Evolutionary conservation across 2,329 filamentous ascomycete species (phyloP).

Genomic region (Talaromyces piceae): DNA sequence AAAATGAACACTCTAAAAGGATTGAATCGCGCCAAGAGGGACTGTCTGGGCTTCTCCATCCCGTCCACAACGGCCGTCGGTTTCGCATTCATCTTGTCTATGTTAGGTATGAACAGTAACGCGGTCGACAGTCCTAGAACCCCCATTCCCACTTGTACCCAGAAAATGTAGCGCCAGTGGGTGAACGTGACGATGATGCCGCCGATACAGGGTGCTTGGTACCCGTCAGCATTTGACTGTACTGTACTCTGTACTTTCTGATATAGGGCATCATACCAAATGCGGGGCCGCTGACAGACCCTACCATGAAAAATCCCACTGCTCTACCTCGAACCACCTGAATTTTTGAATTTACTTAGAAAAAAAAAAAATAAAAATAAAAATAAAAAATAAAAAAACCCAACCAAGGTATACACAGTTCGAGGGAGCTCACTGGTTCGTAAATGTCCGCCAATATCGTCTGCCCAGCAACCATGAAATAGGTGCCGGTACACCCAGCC

Average conservation of each 20-base stretch:
- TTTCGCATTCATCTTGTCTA: conserved; percentile 50
- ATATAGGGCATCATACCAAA: conserved; percentile 23
- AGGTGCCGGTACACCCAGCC: conserved; percentile 30
- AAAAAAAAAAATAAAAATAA: neutral
- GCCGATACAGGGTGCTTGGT: conserved; percentile 50
- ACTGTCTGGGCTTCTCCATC: conserved; percentile 5
- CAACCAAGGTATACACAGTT: too few relatives aligned
- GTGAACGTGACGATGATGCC: conserved; percentile 71
- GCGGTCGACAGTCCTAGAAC: conserved; percentile 53
- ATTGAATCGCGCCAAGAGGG: conserved; percentile 52
- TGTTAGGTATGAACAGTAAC: conserved; percentile 62
- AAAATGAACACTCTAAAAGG: conserved; percentile 55
- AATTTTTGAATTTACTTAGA: neutral
- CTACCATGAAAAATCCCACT: conserved; percentile 38
- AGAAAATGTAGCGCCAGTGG: conserved; percentile 70
- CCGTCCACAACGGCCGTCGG: conserved; percentile 36
- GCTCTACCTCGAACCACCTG: conserved; percentile 37
- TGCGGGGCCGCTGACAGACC: conserved; percentile 37
- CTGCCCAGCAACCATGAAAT: conserved; percentile 34
- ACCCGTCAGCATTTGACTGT: neutral
- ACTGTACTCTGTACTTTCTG: neutral
- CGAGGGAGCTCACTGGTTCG: conserved; percentile 21
- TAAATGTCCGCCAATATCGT: conserved; percentile 34
- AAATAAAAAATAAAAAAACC: too few relatives aligned
- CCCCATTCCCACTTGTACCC: conserved; percentile 64